Evolutionary conservation across 2,329 filamentous ascomycete species (phyloP).

Genomic region (Fusarium sororula): DNA sequence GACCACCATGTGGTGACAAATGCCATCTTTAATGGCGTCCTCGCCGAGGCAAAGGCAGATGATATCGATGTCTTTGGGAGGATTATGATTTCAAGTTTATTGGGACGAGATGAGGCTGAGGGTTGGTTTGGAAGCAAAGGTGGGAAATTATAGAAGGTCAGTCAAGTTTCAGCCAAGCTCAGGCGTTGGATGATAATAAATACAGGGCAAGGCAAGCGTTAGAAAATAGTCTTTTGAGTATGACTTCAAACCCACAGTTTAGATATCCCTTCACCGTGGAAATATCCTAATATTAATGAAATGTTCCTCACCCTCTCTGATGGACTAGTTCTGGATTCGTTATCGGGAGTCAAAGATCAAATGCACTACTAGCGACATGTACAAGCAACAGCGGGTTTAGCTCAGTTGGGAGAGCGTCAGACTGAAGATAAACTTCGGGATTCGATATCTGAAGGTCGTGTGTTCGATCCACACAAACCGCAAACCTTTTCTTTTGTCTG

Average conservation of each 20-base stretch:
- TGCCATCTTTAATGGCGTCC: constrained; percentile 37
- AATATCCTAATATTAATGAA: not conserved
- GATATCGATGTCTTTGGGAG: constrained; percentile 55
- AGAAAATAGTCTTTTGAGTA: too few relatives aligned
- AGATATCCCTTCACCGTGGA: not conserved
- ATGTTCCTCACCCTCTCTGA: not conserved
- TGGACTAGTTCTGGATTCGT: not conserved
- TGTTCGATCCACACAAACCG: constrained; percentile 46
- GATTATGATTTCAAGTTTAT: constrained; percentile 45
- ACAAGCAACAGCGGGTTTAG: constrained; percentile 41
- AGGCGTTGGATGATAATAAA: not conserved
- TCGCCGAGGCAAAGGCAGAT: constrained; percentile 51
- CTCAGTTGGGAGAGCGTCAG: constrained; percentile 45
- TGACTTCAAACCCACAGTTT: not conserved
- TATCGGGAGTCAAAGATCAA: accelerated
- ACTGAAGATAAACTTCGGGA: constrained; percentile 39
- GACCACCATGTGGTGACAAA: constrained; percentile 49
- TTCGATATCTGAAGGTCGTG: constrained; percentile 44
- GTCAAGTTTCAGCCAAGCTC: not conserved
- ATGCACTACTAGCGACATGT: accelerated
- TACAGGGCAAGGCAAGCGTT: not conserved
- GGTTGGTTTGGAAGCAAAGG: constrained; percentile 46
- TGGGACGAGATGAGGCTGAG: constrained; percentile 48
- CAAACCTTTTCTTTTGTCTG: constrained; percentile 22
- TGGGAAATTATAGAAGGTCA: constrained; percentile 11